These are phyloP conservation scores for Metahyphopichia silvanorum DNA, from an alignment of 805 yeast species.

Conservation along the genomic window DNA sequence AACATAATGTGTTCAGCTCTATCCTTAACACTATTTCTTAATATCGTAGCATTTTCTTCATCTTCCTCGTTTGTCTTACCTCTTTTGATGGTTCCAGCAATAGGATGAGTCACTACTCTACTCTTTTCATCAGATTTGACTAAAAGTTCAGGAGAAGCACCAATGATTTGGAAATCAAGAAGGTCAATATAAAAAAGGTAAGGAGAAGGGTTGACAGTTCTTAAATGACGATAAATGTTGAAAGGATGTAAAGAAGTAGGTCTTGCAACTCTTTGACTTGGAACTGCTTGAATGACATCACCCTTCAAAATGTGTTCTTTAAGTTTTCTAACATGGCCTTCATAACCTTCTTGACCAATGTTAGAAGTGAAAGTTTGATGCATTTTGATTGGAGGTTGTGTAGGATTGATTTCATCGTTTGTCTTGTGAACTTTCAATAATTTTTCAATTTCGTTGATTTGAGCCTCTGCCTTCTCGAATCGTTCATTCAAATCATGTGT, in stretches of 20 bases:
- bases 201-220: constrained; percentile 97
- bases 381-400: constrained; percentile 67
- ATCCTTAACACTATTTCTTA: constrained; percentile 79
- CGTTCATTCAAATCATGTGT: constrained; percentile 36
- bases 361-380: constrained; percentile 78
- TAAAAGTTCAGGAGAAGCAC: constrained; percentile 94
- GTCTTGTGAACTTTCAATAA: constrained; percentile 45
- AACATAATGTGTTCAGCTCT: constrained; percentile 98
- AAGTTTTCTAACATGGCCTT: constrained; percentile 68
- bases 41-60: constrained; percentile 70
- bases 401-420: constrained; percentile 54
- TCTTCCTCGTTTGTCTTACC: constrained; percentile 93
- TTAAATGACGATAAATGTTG: constrained; percentile 88
- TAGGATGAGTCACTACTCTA: constrained; percentile 89
- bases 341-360: constrained; percentile 92
- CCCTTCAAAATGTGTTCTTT: constrained; percentile 85
- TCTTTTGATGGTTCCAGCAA: constrained; percentile 93
- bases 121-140: constrained; percentile 75
- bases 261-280: constrained; percentile 94
- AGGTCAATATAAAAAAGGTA: constrained; percentile 92
- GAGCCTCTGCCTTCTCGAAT: constrained; percentile 51
- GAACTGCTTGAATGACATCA: constrained; percentile 96
- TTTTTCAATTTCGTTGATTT: constrained; percentile 54
- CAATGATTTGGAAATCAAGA: constrained; percentile 88
- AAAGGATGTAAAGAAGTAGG: constrained; percentile 96